Base-by-base conservation (phyloP, 2,329 filamentous ascomycete species). In the Waltergamsia citrina region DNA sequence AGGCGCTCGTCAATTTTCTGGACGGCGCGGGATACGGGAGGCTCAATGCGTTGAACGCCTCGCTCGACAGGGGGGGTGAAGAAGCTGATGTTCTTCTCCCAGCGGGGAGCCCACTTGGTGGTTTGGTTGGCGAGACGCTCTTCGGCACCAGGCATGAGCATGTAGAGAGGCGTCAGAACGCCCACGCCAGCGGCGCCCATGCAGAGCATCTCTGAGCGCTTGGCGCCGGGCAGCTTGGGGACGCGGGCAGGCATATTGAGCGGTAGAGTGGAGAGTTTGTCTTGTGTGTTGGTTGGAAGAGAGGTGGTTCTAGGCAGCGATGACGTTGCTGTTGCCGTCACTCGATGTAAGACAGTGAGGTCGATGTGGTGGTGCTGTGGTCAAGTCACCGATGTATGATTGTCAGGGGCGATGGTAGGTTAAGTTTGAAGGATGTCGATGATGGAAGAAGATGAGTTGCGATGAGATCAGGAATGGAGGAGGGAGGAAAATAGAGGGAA, bases 41-140 rank as follows among this genome's bases (percentile, higher is more conserved):
- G 68, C 47, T 70, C 59, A 34, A 71, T 58, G 34, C 65, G 60
- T 43, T 67, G 64, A 26, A 69, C 60, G 33, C 63, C 55, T 15
- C 56, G 54, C 51, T 67, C 60, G 19, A 63, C 60, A 12, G 65
- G 63, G n/a, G 58, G 53, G 7, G 59, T 54, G 49, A 75, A 67
- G 57, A 66, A 69, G 41, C 56, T 64, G 48, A 75, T 65, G 53
- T 72, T 74, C 34, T 63, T 60, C 53, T 76, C 71, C 72, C 72
- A 77, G 36, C 69, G 65, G 14, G 71, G 70, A 4, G 71, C 72
- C 72, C 72, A 76, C 45, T 67, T 65, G 38, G 60, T 57, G 4
- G 72, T 76, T 51, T 74, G 69, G 17, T 55, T 54, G 35, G 68
- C 63, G 23, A 76, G 50, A 28, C 63, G 63, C 50, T 74, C 68